Base-by-base conservation (phyloP, 495 filamentous ascomycete genomes). In the Schizothecium vesticola region DNA sequence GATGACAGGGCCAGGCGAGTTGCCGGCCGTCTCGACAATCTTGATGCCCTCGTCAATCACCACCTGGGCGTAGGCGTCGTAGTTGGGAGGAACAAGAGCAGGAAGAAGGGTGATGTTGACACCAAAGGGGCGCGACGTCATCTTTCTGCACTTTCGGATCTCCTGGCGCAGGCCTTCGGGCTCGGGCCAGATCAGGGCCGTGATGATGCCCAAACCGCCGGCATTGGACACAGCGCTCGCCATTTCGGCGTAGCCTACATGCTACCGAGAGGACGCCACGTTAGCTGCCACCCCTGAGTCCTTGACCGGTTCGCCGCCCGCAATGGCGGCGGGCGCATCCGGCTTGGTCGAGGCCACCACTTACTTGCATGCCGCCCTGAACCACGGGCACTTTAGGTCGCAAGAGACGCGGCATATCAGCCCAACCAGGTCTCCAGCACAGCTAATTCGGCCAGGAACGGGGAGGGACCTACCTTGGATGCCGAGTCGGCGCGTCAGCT, bases 51-150 rank as follows among this genome's bases (percentile, higher is more conserved):
- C 92, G 68, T 97, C 92, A 69, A 99, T 94, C 76, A 95, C 90
- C 25, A 94, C 91, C 76, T 90, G 91, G 36, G 95, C 93, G 82
- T 97, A 99, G 65, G 92, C 95, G 61, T 78, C 86, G 78, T 98
- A 99, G 85, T 98, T 88, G 0, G 95, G 95, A 13, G 95, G 92
- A 0, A 91, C 87, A 29, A 98, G 82, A 57, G 95, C 87, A 43
- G 95, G 95, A 67, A 99, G 89, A 70, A 99, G 89, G 33, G 95
- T 99, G 71, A 99, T 86, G 84, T 99, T 99, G 67, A 98, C 94
- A 74, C 87, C 95, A 80, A 99, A 99, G 66, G 95, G 95, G 75
- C 90, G 86, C 65, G 85, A 85, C 75, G 95, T 99, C 89, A 98
- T 86, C 72, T 84, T 86, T 69, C 87, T 88, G 84, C 92, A 96